A percentile compares a stretch with the other conserved stretches of the same genome.
phyloP scores from a whole-genome alignment of 495 filamentous ascomycete species.

The Aspergillus hancockii region DNA sequence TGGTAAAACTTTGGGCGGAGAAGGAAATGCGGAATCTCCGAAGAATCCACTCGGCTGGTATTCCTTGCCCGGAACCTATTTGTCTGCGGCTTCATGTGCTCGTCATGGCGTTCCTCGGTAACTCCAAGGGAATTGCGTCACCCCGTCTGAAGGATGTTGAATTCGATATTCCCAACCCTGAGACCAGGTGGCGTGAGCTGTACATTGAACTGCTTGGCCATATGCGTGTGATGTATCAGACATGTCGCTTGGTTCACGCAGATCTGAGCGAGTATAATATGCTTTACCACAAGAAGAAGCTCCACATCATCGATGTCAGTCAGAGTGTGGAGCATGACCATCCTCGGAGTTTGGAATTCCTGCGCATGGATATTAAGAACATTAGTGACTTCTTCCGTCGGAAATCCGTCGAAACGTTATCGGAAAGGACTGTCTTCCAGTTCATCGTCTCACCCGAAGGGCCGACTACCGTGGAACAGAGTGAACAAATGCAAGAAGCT shows the following conservation, averaged over 20 bases:
- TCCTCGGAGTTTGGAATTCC: constrained; percentile 84
- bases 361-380: constrained; percentile 98
- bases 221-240: constrained; percentile 90
- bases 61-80: constrained; percentile 87
- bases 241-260: constrained; percentile 87
- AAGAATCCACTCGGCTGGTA: constrained; percentile 76
- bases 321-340: constrained; percentile 97
- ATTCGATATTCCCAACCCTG: constrained; percentile 55
- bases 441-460: constrained; percentile 70
- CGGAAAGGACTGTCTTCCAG: constrained; percentile 72
- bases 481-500: constrained; percentile 44
- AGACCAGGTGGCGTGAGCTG: constrained; percentile 66
- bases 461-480: constrained; percentile 38
- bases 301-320: constrained; percentile 96
- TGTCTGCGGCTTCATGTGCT: constrained; percentile 86
- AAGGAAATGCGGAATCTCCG: constrained; percentile 96
- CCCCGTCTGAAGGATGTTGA: constrained; percentile 80
- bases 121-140: constrained; percentile 80
- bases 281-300: constrained; percentile 77
- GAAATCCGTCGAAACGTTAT: constrained; percentile 75
- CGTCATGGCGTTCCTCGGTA: constrained; percentile 90
- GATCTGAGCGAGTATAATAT: constrained; percentile 98
- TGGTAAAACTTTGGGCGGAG: constrained; percentile 98
- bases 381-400: constrained; percentile 86
- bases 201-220: constrained; percentile 83